phyloP scores from a whole-genome alignment of 306 rosid species.

The Sophora flavescens region DNA sequence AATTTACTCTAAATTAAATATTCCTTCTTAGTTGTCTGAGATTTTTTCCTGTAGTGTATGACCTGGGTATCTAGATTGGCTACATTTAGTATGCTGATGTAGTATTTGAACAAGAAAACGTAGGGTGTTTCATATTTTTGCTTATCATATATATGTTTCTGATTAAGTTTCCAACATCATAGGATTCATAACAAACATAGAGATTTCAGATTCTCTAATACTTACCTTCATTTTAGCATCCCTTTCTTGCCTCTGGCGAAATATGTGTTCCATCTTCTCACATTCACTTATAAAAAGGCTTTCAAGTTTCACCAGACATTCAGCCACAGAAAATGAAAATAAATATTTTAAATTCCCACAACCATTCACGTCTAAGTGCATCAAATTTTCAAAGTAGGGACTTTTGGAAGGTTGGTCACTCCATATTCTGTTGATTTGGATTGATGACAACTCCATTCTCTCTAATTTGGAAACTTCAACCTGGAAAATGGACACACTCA shows the following conservation, averaged over 20 bases:
- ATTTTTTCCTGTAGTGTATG: too few relatives aligned
- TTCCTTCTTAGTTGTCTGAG: too few relatives aligned
- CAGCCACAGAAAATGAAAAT: conserved; percentile 28
- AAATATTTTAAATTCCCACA: conserved; percentile 12
- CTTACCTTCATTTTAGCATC: background rate
- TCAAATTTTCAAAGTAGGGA: conserved; percentile 5
- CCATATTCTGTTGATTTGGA: conserved; percentile 5
- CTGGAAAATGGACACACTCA: background rate
- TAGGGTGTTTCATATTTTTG: background rate
- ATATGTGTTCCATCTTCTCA: conserved; percentile 32
- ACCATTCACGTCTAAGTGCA: background rate
- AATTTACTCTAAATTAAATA: too few relatives aligned
- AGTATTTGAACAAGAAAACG: conserved; percentile 3
- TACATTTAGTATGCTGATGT: background rate
- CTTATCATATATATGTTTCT: background rate
- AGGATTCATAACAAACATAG: background rate
- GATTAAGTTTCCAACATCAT: too few relatives aligned
- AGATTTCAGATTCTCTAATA: background rate
- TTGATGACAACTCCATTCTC: conserved; percentile 18
- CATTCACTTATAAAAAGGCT: conserved; percentile 36
- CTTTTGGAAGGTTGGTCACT: conserved; percentile 4
- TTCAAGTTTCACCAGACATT: conserved; percentile 37
- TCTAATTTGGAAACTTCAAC: conserved; percentile 32
- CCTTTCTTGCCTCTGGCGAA: background rate
- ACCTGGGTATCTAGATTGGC: background rate